Base-by-base conservation (phyloP, 345 rosid species). In the Mercurialis annua region DNA sequence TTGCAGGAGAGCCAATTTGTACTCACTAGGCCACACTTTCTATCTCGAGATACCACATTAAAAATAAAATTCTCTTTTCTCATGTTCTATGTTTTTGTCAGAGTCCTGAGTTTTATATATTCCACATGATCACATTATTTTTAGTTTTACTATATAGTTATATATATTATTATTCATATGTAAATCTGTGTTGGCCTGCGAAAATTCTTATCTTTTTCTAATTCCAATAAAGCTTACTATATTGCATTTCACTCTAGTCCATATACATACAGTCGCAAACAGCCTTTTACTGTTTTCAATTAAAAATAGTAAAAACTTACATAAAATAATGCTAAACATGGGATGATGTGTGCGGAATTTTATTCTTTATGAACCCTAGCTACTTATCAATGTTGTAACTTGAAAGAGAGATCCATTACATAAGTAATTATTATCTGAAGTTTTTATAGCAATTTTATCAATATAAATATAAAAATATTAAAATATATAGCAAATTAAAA, bases 191-290 rank as follows among this genome's bases (percentile, higher is more conserved):
- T 33, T 47, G 59, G 46, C 50, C 85, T 78, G 80, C 56, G 56
- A 71, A 61, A 78, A 48, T 64, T 78, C 75, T 67, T 46, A 56
- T 76, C 85, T 81, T 81, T 81, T 68, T 42, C 82, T 27, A 71
- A 61, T 52, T 77, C 81, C 85, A 63, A 81, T 78, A 81, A 81
- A 73, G 82, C 75, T 78, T 65, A 29, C 51, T 23, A 40, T 58
- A n/a, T 20, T 51, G 43, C 64, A 67, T 56, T 67, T 78, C 68
- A 33, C 51, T 42, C 44, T 48, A 47, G 59, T 73, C 75, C 79
- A 63, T 54, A 71, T 65, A 81, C 49, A 73, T 65, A 81, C 75
- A 71, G 82, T 78, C 79, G 71, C 68, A 78, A 71, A 71, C 82
- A 76, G 79, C 81, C 82, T 81, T 81, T 81, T 81, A 43, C 69